A percentile compares a stretch with the other conserved stretches of the same genome.
Conservation (phyloP, 164 flowering plant species). For the Aristolochia contorta region DNA sequence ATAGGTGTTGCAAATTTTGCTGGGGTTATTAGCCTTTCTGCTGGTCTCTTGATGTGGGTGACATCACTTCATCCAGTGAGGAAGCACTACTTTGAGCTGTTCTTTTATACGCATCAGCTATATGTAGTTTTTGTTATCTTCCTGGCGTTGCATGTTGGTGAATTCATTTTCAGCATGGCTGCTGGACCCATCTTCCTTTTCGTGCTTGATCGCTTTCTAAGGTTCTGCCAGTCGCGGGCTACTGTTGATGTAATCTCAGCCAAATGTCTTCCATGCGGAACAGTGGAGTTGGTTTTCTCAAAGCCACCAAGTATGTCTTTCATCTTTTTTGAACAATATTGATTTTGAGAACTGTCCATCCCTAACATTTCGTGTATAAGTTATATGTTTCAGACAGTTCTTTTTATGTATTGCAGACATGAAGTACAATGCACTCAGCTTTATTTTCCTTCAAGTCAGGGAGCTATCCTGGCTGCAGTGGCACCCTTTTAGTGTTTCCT, state of each 20-base stretch:
- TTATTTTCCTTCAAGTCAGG: slow-evolving; percentile 69
- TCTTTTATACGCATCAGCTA: slow-evolving; percentile 91
- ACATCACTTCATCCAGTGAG: slow-evolving; percentile 68
- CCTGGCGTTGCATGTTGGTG: slow-evolving; percentile 84
- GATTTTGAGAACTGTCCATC: slow-evolving; percentile 2
- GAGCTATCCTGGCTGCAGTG: slow-evolving; percentile 85
- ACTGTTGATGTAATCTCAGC: slow-evolving; percentile 59
- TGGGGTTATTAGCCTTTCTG: slow-evolving; percentile 70
- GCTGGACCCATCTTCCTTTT: slow-evolving; percentile 79
- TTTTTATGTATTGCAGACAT: slow-evolving; percentile 32
- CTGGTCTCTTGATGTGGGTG: slow-evolving; percentile 91
- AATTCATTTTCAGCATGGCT: slow-evolving; percentile 50
- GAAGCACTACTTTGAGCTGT: slow-evolving; percentile 61
- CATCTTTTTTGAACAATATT: background rate
- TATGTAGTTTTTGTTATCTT: slow-evolving; percentile 66
- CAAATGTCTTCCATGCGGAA: slow-evolving; percentile 65
- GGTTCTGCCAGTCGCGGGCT: slow-evolving; percentile 76
- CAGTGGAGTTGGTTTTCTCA: slow-evolving; percentile 64
- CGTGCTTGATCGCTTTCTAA: slow-evolving; percentile 76
- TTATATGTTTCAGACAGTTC: background rate
- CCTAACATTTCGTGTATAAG: background rate
- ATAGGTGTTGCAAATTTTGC: slow-evolving; percentile 61
- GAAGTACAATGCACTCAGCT: slow-evolving; percentile 78
- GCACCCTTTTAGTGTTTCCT: slow-evolving; percentile 97
- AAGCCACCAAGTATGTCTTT: slow-evolving; percentile 60